Evolutionary conservation across 73 alveolate genomes (phyloP).

Genomic region (Blepharisma japonicum): DNA sequence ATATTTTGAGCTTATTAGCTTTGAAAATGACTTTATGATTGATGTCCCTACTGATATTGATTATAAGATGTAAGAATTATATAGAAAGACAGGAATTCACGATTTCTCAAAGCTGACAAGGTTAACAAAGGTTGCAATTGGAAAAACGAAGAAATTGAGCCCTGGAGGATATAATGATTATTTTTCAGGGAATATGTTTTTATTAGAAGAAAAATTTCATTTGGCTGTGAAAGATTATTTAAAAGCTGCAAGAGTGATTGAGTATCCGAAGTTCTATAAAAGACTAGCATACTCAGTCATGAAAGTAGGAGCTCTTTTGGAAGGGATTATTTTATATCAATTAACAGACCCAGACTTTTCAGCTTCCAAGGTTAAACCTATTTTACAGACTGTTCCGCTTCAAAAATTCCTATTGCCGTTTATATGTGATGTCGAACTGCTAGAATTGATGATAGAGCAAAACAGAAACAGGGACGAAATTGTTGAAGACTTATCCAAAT

Average conservation of each 20-base stretch:
- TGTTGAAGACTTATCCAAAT: neutral
- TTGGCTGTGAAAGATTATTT: constrained; percentile 16
- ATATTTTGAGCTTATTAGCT: constrained; percentile 15
- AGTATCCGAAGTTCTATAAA: constrained; percentile 9
- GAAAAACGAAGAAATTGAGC: neutral
- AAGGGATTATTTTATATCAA: constrained; percentile 17
- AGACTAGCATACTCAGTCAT: neutral
- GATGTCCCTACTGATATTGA: constrained; percentile 29
- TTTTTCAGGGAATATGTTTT: constrained; percentile 14
- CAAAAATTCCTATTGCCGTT: neutral
- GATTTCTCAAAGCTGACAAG: neutral
- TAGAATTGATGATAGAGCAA: constrained; percentile 17
- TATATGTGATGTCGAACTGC: neutral
- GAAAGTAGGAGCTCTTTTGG: constrained; percentile 1
- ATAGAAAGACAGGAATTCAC: constrained; percentile 26
- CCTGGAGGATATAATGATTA: constrained; percentile 8
- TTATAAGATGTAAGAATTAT: constrained; percentile 9
- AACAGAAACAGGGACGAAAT: neutral
- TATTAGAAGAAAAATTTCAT: constrained; percentile 7
- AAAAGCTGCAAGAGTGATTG: neutral
- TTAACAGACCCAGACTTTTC: constrained; percentile 26
- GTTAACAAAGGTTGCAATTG: constrained; percentile 15
- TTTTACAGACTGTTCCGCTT: neutral
- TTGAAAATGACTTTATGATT: constrained; percentile 23
- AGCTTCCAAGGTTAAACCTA: neutral